Evolutionary conservation across 2,329 filamentous ascomycete species (phyloP).

Genomic region (Penicillium hordei): DNA sequence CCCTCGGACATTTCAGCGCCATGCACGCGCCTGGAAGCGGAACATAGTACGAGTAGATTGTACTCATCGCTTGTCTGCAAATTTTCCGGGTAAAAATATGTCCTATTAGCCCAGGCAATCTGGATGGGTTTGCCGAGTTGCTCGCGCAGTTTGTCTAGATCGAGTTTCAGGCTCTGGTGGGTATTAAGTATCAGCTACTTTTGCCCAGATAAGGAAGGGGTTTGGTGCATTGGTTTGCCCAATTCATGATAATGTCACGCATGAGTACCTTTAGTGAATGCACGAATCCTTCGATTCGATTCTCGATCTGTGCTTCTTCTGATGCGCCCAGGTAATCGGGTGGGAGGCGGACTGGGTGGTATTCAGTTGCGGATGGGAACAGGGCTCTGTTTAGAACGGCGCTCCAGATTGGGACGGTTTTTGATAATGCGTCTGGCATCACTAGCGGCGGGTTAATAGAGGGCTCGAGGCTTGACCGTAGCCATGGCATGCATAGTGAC

Average conservation of each 20-base stretch:
- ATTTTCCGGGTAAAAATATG: constrained; percentile 54
- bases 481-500: background rate
- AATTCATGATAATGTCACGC: background rate
- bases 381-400: constrained; percentile 77
- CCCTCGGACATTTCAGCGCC: constrained; percentile 68
- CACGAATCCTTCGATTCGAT: constrained; percentile 59
- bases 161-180: constrained; percentile 57
- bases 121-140: constrained; percentile 70
- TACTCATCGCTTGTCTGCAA: constrained; percentile 53
- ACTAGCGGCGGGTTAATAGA: constrained; percentile 43
- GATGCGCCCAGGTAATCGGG: constrained; percentile 70
- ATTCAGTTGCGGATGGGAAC: constrained; percentile 59
- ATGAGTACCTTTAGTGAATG: constrained; percentile 45
- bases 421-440: constrained; percentile 92
- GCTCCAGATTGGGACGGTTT: constrained; percentile 93
- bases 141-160: constrained; percentile 55
- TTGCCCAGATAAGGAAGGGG: background rate
- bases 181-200: constrained; percentile 8
- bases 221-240: background rate
- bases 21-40: constrained; percentile 70
- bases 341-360: constrained; percentile 66
- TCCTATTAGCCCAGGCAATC: constrained; percentile 76
- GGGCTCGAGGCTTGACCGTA: background rate
- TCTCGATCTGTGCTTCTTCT: constrained; percentile 75
- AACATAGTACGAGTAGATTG: constrained; percentile 78